Percentiles rank a stretch among this genome's conserved stretches.
Evolutionary conservation across 2,329 filamentous ascomycete species (phyloP).

Genomic region (Cercospora brassicicola): DNA sequence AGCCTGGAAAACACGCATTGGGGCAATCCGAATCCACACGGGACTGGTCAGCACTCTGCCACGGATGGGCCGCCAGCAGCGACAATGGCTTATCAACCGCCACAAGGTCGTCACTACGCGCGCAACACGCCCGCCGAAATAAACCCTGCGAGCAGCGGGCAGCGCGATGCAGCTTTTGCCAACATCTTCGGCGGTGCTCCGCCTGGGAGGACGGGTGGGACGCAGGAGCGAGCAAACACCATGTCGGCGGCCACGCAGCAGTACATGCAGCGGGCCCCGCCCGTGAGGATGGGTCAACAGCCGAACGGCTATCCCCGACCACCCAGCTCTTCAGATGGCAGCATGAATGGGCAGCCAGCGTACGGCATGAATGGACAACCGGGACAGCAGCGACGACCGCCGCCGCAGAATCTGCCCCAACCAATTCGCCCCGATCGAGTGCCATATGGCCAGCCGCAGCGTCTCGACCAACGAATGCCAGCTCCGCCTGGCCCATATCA

Average conservation of each 20-base stretch:
- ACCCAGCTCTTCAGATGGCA: slow-evolving; percentile 27
- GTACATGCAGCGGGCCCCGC: slow-evolving; percentile 61
- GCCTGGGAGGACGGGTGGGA: slow-evolving; percentile 45
- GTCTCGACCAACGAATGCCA: slow-evolving; percentile 62
- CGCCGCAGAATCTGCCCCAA: slow-evolving; percentile 56
- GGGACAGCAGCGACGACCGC: slow-evolving; percentile 45
- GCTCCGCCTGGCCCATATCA: slow-evolving; percentile 51
- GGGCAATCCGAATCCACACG: neutral
- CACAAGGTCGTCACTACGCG: slow-evolving; percentile 50
- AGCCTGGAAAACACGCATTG: neutral
- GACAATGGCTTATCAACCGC: slow-evolving; percentile 62
- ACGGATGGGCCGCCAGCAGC: slow-evolving; percentile 28
- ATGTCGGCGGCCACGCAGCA: slow-evolving; percentile 49
- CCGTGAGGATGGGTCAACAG: slow-evolving; percentile 51
- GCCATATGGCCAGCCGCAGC: slow-evolving; percentile 71
- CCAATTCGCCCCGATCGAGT: slow-evolving; percentile 63
- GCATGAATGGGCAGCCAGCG: slow-evolving; percentile 33
- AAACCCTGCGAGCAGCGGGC: slow-evolving; percentile 15
- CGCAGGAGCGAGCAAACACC: slow-evolving; percentile 72
- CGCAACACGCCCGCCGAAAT: slow-evolving; percentile 14
- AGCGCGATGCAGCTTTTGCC: slow-evolving; percentile 87
- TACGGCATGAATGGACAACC: slow-evolving; percentile 37
- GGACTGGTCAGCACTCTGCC: slow-evolving; percentile 8
- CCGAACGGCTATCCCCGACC: slow-evolving; percentile 43
- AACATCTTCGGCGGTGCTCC: slow-evolving; percentile 91